Evolutionary conservation across 225 moss, liverwort and hornwort genomes (phyloP).

Genomic region (Ulota crispa): DNA sequence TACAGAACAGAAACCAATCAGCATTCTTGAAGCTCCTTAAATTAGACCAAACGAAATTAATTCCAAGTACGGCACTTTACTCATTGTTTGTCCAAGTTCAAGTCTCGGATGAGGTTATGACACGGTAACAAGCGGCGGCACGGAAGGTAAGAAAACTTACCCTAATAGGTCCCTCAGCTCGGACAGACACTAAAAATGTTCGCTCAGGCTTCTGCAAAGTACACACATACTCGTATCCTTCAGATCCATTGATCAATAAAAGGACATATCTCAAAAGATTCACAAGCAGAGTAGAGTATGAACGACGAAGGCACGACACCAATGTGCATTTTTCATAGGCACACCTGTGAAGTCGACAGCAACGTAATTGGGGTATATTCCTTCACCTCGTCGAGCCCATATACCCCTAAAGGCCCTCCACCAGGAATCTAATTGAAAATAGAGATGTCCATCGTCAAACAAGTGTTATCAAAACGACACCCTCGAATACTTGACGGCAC

Average conservation of each 20-base stretch:
- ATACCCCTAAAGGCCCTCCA: slow-evolving; percentile 76
- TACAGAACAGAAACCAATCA: slow-evolving; percentile 12
- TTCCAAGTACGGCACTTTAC: background rate
- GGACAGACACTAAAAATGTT: slow-evolving; percentile 74
- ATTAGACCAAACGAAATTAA: background rate
- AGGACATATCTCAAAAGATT: background rate
- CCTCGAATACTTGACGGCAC: background rate
- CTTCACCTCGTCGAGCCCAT: slow-evolving; percentile 90
- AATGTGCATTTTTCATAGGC: background rate
- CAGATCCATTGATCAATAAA: slow-evolving; percentile 15
- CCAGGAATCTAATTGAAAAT: slow-evolving; percentile 68
- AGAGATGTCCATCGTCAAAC: slow-evolving; percentile 7
- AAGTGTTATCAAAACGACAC: slow-evolving; percentile 17
- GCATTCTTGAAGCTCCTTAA: background rate
- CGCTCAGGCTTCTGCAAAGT: slow-evolving; percentile 74
- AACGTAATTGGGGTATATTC: slow-evolving; percentile 71
- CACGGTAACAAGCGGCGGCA: background rate
- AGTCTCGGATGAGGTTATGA: background rate
- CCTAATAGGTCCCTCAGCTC: slow-evolving; percentile 91
- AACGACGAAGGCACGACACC: background rate
- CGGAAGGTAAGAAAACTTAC: slow-evolving; percentile 36
- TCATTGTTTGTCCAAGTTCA: background rate
- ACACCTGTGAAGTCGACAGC: slow-evolving; percentile 67
- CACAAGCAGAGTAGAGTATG: background rate
- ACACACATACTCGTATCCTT: slow-evolving; percentile 16